Base-by-base conservation (phyloP, 768 basidiomycete species). In the Termitomyces sp. region DNA sequence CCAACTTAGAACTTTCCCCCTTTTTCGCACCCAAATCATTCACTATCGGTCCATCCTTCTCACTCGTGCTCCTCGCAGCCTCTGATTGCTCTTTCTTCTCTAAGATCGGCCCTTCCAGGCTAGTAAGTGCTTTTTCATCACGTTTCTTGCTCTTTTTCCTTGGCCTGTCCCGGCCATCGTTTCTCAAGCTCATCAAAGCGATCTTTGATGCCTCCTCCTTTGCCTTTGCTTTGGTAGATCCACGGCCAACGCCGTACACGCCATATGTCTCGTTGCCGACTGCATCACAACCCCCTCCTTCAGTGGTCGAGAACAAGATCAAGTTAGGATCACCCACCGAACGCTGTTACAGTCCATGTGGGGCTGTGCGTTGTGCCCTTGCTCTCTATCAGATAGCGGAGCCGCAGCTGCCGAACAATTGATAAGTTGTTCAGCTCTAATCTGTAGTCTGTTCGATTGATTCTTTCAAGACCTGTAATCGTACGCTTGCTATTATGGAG, bases 131-230 rank as follows among this genome's bases (percentile, higher is more conserved):
- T 27, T 43, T 21, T 3, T 52, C 14, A 29, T 46, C 43, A 14
- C 19, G 23, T 37, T 37, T 43, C 42, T 45, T 52, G 35, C 38
- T 35, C 31, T 53, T 51, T 34, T 46, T 59, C 19, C n/a, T 54
- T 37, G 21, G 35, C 29, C 38, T 27, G 17, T 23, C 21, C 19
- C 53, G 27, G 17, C 53, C 47, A 47, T 56, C 54, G 12, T 45
- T 34, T n/a, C 41, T 32, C 37, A 59, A 19, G 45, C 35, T 51
- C 3, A 52, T 17, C 34, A 46, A 47, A 14, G 59, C 59, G 19
- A 50, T 44, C 40, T 34, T 59, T 43, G 54, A 55, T 3, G 59
- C 59, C 16, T 55, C 55, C 17, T 59, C 59, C 44, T 59, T 59
- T 5, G 59, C 59, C 37, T 51, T 50, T 10, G 54, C 49, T 44